phyloP scores from a whole-genome alignment of 2,329 filamentous ascomycete genomes.

The Paecilomyces sp. region DNA sequence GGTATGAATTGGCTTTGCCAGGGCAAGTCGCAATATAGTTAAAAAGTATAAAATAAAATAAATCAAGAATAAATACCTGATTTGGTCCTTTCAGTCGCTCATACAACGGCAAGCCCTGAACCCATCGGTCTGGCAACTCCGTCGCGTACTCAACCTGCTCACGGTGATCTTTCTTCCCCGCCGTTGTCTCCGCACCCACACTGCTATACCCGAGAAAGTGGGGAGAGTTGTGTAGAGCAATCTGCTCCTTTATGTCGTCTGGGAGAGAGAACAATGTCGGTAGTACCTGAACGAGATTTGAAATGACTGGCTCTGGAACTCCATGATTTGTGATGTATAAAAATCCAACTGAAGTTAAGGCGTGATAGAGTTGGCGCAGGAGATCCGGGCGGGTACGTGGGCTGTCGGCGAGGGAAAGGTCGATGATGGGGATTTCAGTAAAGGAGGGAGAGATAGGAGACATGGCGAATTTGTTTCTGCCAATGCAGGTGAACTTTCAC shows the following conservation, averaged over 20 bases:
- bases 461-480: no score
- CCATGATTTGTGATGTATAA: slow-evolving; percentile 18
- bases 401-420: slow-evolving; percentile 39
- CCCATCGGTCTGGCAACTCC: slow-evolving; percentile 39
- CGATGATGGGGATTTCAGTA: slow-evolving; percentile 40
- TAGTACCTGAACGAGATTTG: slow-evolving; percentile 11
- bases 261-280: slow-evolving; percentile 14
- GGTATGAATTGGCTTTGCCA: no score
- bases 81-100: slow-evolving; percentile 44
- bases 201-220: slow-evolving; percentile 56
- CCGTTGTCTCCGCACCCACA: slow-evolving; percentile 50
- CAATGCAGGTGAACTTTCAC: no score
- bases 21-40: slow-evolving; percentile 12
- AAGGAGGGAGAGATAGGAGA: background rate
- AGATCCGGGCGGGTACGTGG: slow-evolving; percentile 27
- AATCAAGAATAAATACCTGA: slow-evolving; percentile 25
- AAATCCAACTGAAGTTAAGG: slow-evolving; percentile 17
- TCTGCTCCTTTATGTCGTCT: slow-evolving; percentile 11
- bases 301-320: slow-evolving; percentile 10
- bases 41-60: background rate
- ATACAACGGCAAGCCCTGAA: slow-evolving; percentile 24
- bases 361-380: slow-evolving; percentile 24
- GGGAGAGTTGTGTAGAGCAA: slow-evolving; percentile 40
- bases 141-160: slow-evolving; percentile 58
- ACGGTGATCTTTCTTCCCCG: slow-evolving; percentile 44